These are phyloP conservation scores for Cymbidium sinense DNA, from an alignment of 106 monocot species.

Conservation along the genomic window DNA sequence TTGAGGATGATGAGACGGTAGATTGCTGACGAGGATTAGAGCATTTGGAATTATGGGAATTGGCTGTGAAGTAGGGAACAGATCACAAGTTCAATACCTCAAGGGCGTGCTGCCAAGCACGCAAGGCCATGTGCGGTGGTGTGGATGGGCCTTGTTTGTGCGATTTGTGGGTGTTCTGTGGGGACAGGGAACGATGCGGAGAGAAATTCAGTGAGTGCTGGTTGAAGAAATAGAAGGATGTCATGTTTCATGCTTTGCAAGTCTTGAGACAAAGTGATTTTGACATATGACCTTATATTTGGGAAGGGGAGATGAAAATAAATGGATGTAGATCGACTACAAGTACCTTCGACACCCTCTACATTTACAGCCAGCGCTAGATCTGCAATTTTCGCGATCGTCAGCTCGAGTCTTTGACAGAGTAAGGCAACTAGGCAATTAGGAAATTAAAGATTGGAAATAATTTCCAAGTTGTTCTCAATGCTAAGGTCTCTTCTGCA, in stretches of 20 bases:
- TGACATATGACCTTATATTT: slow-evolving; percentile 93
- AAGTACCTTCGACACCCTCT: no score
- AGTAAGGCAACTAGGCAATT: no score
- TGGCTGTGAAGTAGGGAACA: slow-evolving; percentile 75
- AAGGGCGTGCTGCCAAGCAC: slow-evolving; percentile 67
- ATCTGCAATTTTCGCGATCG: no score
- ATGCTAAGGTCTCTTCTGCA: no score
- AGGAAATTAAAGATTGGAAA: no score
- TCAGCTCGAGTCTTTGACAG: no score
- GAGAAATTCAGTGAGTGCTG: slow-evolving; percentile 94
- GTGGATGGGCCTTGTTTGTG: slow-evolving; percentile 69
- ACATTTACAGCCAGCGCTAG: no score
- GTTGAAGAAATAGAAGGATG: slow-evolving; percentile 93
- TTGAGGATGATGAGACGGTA: slow-evolving; percentile 13
- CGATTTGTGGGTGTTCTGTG: slow-evolving; percentile 96
- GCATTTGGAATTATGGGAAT: slow-evolving; percentile 77
- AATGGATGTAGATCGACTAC: no score
- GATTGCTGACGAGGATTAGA: slow-evolving; percentile 76
- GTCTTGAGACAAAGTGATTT: slow-evolving; percentile 52
- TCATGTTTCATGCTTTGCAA: slow-evolving; percentile 42
- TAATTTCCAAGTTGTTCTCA: no score
- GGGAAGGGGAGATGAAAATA: no score
- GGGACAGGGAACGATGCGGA: slow-evolving; percentile 55
- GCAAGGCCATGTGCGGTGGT: slow-evolving; percentile 67
- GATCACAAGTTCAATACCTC: slow-evolving; percentile 67